These are phyloP conservation scores for Ochetophila trinervis DNA, from an alignment of 306 rosid species.

Conservation along the genomic window DNA sequence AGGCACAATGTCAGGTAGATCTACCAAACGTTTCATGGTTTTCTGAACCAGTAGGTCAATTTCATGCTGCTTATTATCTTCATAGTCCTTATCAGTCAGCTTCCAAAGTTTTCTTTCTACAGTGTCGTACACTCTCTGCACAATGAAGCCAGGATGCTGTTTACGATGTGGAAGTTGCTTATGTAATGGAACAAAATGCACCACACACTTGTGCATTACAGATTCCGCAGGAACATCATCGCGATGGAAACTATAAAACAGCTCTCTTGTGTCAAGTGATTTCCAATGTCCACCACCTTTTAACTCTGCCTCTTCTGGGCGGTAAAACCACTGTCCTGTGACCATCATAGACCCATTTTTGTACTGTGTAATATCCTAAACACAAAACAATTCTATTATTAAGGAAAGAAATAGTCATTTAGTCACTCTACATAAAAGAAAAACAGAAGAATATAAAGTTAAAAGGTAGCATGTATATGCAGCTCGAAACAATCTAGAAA, in stretches of 20 bases:
- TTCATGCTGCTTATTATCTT: slow-evolving; percentile 73
- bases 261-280: slow-evolving; percentile 87
- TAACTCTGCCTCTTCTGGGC: slow-evolving; percentile 94
- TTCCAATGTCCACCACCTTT: slow-evolving; percentile 88
- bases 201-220: slow-evolving; percentile 91
- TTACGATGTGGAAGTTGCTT: slow-evolving; percentile 88
- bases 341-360: slow-evolving; percentile 62
- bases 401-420: neutral
- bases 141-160: slow-evolving; percentile 90
- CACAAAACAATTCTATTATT: slow-evolving; percentile 23
- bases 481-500: slow-evolving; percentile 4
- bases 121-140: slow-evolving; percentile 90
- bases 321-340: slow-evolving; percentile 95
- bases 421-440: neutral
- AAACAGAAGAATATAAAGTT: too few species aligned
- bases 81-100: slow-evolving; percentile 86
- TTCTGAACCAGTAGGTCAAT: slow-evolving; percentile 83
- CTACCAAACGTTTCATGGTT: slow-evolving; percentile 60
- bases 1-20: slow-evolving; percentile 70
- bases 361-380: slow-evolving; percentile 69
- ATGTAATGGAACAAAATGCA: slow-evolving; percentile 79
- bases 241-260: slow-evolving; percentile 94
- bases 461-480: slow-evolving; percentile 11
- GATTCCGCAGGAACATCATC: slow-evolving; percentile 97
- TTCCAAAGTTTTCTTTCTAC: slow-evolving; percentile 86